These are phyloP conservation scores for Didymella pinodella DNA, from an alignment of 2,329 filamentous ascomycete species.

Conservation along the genomic window DNA sequence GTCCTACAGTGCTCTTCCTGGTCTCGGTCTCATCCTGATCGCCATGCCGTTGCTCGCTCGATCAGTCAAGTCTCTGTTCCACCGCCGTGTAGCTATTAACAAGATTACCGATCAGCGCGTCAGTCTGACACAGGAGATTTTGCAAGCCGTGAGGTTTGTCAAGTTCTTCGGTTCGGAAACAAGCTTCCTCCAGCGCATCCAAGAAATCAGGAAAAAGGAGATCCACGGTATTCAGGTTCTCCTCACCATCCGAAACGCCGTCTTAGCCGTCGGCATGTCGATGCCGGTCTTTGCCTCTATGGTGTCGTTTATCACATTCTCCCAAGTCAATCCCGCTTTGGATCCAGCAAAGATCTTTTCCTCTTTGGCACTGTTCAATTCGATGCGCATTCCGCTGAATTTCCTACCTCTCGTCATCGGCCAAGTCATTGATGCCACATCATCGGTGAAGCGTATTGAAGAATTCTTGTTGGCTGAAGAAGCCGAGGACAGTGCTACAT, in stretches of 20 bases:
- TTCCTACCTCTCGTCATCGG: slow-evolving; percentile 87
- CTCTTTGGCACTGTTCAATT: slow-evolving; percentile 92
- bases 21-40: slow-evolving; percentile 82
- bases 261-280: slow-evolving; percentile 83
- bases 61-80: slow-evolving; percentile 79
- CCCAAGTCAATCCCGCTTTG: slow-evolving; percentile 70
- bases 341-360: slow-evolving; percentile 85
- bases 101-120: slow-evolving; percentile 93
- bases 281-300: slow-evolving; percentile 95
- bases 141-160: slow-evolving; percentile 91
- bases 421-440: slow-evolving; percentile 88
- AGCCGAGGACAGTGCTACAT: slow-evolving; percentile 72
- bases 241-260: slow-evolving; percentile 81
- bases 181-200: slow-evolving; percentile 80
- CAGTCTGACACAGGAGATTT: slow-evolving; percentile 87
- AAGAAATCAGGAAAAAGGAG: slow-evolving; percentile 76
- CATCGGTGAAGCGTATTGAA: slow-evolving; percentile 83
- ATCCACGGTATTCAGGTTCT: slow-evolving; percentile 85
- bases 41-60: slow-evolving; percentile 79
- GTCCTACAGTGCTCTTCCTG: slow-evolving; percentile 86
- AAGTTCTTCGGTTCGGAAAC: slow-evolving; percentile 97
- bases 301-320: slow-evolving; percentile 87
- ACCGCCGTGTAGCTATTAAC: slow-evolving; percentile 81
- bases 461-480: slow-evolving; percentile 90
- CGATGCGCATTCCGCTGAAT: slow-evolving; percentile 87